A percentile compares a stretch with the other conserved stretches of the same genome.
Conservation (phyloP, 768 basidiomycete species). For the Coprinopsis sp. region DNA sequence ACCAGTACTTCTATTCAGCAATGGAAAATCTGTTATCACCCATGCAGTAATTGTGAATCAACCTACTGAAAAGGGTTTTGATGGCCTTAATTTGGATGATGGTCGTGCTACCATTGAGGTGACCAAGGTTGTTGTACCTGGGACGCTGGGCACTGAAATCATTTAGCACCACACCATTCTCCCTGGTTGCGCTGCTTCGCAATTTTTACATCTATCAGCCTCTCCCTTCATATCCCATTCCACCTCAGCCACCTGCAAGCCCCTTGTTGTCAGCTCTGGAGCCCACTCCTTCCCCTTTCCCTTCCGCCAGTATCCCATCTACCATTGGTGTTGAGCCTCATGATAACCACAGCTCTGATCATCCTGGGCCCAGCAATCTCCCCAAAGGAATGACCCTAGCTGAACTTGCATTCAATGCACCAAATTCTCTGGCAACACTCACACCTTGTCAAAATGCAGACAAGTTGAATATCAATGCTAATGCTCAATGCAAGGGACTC, state of each 20-base stretch:
- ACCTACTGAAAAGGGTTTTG: neutral
- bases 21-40: no score
- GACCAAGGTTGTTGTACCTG: conserved; percentile 12
- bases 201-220: conserved; percentile 9
- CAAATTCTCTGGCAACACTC: no score
- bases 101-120: conserved; percentile 14
- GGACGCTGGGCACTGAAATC: conserved; percentile 13
- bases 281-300: neutral
- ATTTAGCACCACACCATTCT: conserved; percentile 15
- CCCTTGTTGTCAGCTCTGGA: neutral
- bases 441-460: no score
- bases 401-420: no score
- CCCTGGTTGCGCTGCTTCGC: conserved; percentile 8
- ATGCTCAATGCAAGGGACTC: neutral
- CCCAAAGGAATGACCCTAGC: no score
- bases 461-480: neutral
- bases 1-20: conserved; percentile 1
- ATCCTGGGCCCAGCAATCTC: no score
- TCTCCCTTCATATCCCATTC: neutral
- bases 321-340: no score
- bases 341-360: no score
- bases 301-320: no score
- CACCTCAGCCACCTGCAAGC: neutral
- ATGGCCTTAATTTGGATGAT: no score
- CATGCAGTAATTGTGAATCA: neutral